Percentiles rank a stretch among this genome's conserved stretches.
Evolutionary conservation across 495 filamentous ascomycete genomes (phyloP).

Genomic region (Talaromyces stipitatus): DNA sequence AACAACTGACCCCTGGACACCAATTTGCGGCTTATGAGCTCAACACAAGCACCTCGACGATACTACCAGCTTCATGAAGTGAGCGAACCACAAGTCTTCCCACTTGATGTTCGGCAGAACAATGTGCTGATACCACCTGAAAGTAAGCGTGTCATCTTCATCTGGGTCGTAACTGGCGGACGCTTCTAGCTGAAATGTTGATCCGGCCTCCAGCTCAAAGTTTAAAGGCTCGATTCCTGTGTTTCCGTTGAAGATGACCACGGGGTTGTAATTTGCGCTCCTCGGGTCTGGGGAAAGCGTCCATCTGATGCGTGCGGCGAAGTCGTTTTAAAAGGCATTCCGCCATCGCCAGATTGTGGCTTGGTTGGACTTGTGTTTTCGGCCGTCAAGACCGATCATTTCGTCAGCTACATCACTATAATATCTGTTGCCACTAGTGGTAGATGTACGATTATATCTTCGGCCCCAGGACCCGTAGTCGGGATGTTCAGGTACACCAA

Average conservation of each 20-base stretch:
- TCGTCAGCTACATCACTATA: conserved; percentile 35
- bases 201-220: conserved; percentile 24
- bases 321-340: conserved; percentile 40
- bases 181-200: conserved; percentile 31
- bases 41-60: conserved; percentile 26
- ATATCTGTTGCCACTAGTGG: conserved; percentile 15
- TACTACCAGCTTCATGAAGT: conserved; percentile 14
- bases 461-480: conserved; percentile 43
- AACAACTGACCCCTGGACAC: conserved; percentile 20
- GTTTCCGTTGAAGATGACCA: conserved; percentile 32
- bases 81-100: conserved; percentile 20
- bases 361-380: conserved; percentile 29
- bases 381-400: conserved; percentile 29
- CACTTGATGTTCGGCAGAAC: conserved; percentile 30
- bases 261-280: conserved; percentile 33
- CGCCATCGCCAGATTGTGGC: conserved; percentile 46
- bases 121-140: conserved; percentile 43
- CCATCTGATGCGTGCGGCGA: conserved; percentile 45
- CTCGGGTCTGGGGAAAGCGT: conserved; percentile 20
- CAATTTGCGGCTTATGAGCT: conserved; percentile 18
- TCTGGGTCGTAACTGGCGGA: conserved; percentile 37
- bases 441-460: conserved; percentile 23
- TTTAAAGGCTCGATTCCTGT: conserved; percentile 20
- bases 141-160: conserved; percentile 22
- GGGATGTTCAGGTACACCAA: conserved; percentile 33